Percentiles rank a stretch among this genome's conserved stretches.
phyloP scores from a whole-genome alignment of 495 filamentous ascomycete species.

The Podospora appendiculata region DNA sequence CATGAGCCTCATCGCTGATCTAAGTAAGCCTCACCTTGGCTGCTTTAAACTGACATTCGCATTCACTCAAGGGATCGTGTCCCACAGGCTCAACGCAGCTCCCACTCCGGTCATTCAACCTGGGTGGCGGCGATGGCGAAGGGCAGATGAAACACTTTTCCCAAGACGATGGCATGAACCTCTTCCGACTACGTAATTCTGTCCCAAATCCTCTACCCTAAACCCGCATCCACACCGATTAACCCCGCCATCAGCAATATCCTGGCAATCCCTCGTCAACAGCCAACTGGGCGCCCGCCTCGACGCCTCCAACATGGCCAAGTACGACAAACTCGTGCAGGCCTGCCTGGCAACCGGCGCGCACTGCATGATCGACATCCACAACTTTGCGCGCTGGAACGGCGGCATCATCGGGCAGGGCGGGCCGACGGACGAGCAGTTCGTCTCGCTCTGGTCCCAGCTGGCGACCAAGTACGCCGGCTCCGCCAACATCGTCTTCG shows the following conservation, averaged over 20 bases:
- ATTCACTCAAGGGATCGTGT: conserved; percentile 24
- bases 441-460: conserved; percentile 48
- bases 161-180: conserved; percentile 39
- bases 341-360: conserved; percentile 49
- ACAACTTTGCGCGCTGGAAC: conserved; percentile 51
- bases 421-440: conserved; percentile 48
- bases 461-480: conserved; percentile 47
- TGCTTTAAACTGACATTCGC: neutral
- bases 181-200: conserved; percentile 43
- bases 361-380: conserved; percentile 50
- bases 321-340: conserved; percentile 51
- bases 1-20: neutral
- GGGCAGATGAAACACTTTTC: conserved; percentile 48
- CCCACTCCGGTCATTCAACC: conserved; percentile 15
- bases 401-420: conserved; percentile 52
- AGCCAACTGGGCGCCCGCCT: conserved; percentile 33
- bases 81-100: conserved; percentile 22
- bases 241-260: conserved; percentile 26
- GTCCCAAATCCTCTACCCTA: neutral
- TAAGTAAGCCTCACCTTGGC: conserved; percentile 7
- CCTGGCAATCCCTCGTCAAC: conserved; percentile 47
- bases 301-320: conserved; percentile 36
- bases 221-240: no score
- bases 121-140: conserved; percentile 29
- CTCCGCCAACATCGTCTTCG: conserved; percentile 45